Percentiles rank a stretch among this genome's conserved stretches.
These are phyloP conservation scores for Podila clonocystis DNA, from an alignment of 192 early-diverging fungal species.

Conservation along the genomic window DNA sequence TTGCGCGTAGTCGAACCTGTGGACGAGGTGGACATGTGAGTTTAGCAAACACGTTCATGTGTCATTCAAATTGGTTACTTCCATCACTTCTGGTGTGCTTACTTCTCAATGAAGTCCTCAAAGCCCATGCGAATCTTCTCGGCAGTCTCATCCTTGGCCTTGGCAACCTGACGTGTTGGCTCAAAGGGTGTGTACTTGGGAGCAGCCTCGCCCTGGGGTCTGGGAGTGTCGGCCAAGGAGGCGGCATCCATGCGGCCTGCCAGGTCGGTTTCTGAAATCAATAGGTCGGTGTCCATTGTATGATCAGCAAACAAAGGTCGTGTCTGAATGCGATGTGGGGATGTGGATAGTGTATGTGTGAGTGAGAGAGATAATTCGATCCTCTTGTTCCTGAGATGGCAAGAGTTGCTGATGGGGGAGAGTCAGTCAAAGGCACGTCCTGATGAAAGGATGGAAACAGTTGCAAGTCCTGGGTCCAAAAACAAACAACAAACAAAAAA, in stretches of 20 bases:
- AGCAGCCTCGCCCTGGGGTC: slow-evolving; percentile 17
- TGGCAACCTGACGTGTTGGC: slow-evolving; percentile 41
- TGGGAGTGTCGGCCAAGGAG: slow-evolving; percentile 40
- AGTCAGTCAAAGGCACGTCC: background rate
- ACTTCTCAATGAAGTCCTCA: slow-evolving; percentile 47
- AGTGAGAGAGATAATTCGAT: background rate
- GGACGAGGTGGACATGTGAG: background rate
- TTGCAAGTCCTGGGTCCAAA: no score
- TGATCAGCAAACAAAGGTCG: background rate
- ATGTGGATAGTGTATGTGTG: background rate
- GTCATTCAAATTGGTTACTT: no score
- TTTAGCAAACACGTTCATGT: background rate
- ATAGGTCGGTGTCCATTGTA: slow-evolving; percentile 43
- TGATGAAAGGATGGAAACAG: background rate
- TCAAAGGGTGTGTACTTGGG: slow-evolving; percentile 41
- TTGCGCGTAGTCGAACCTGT: slow-evolving; percentile 31
- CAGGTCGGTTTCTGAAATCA: slow-evolving; percentile 38
- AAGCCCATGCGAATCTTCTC: slow-evolving; percentile 54
- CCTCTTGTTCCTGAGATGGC: background rate
- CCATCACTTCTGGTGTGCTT: background rate
- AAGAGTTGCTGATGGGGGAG: background rate
- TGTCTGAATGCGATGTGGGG: background rate
- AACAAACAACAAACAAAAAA: no score
- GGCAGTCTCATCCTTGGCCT: slow-evolving; percentile 46
- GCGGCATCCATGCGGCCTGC: slow-evolving; percentile 47